Conservation (phyloP, 106 monocot genomes). For the Xerophyta viscosa region DNA sequence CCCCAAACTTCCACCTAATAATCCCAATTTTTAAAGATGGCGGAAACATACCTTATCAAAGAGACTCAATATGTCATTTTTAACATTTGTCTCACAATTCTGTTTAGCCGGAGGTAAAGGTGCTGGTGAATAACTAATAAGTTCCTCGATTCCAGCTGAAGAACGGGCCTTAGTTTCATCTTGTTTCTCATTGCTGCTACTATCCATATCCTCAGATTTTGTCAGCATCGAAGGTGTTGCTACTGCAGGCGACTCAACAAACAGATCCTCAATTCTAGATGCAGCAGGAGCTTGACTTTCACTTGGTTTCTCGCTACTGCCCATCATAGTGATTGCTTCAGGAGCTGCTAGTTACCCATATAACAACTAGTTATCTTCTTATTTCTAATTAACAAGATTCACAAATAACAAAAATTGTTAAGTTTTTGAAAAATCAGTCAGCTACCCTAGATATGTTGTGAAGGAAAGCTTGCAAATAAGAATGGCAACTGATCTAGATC, state of each 20-base stretch:
- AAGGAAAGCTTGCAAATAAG: too few relatives aligned
- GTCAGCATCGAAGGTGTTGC: neutral
- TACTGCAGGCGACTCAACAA: conserved; percentile 18
- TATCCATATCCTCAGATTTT: conserved; percentile 6
- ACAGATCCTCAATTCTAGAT: conserved; percentile 26
- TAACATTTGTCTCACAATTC: conserved; percentile 22
- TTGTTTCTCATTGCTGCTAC: conserved; percentile 1
- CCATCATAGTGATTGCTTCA: conserved; percentile 17
- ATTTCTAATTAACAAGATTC: too few relatives aligned
- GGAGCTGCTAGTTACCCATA: conserved; percentile 25
- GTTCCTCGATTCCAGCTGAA: conserved; percentile 18
- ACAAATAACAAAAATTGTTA: too few relatives aligned
- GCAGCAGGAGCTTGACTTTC: conserved; percentile 18
- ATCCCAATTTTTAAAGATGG: too few relatives aligned
- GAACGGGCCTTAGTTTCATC: conserved; percentile 21
- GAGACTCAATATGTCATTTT: conserved; percentile 39
- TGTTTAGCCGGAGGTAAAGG: neutral
- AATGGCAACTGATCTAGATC: neutral
- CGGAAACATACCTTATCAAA: conserved; percentile 22
- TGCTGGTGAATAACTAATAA: conserved; percentile 25
- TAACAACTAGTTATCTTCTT: too few relatives aligned
- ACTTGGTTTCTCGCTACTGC: conserved; percentile 7
- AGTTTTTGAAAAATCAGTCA: neutral
- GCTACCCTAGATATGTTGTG: neutral
- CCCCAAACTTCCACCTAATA: too few relatives aligned